A percentile compares a stretch with the other conserved stretches of the same genome.
Evolutionary conservation across 2,329 filamentous ascomycete species (phyloP).

Genomic region (Fulvia fulva): DNA sequence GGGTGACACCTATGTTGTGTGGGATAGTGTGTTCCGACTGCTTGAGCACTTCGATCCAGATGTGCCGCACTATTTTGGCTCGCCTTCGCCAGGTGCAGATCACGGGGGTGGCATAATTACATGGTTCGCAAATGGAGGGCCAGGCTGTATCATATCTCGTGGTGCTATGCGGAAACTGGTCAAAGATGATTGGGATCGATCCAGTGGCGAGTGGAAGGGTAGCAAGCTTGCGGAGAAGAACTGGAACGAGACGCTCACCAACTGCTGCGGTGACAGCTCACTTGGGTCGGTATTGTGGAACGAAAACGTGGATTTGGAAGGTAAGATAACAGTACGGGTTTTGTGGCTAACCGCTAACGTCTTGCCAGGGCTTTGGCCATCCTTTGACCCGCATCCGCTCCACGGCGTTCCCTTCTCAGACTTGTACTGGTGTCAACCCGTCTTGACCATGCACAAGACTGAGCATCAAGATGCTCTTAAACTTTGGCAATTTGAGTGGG

Average conservation of each 20-base stretch:
- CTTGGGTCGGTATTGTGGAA: slow-evolving; percentile 46
- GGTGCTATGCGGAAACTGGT: slow-evolving; percentile 45
- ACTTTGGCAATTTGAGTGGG: slow-evolving; percentile 48
- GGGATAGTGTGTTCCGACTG: slow-evolving; percentile 32
- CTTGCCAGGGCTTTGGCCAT: slow-evolving; percentile 39
- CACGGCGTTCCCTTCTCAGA: slow-evolving; percentile 48
- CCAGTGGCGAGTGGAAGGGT: slow-evolving; percentile 39
- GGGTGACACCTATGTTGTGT: slow-evolving; percentile 48
- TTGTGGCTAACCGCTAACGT: background rate
- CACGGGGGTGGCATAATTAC: slow-evolving; percentile 12
- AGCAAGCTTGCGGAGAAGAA: slow-evolving; percentile 28
- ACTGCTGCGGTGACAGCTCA: slow-evolving; percentile 51
- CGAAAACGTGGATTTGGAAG: slow-evolving; percentile 41
- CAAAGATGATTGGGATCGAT: slow-evolving; percentile 19
- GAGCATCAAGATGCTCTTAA: slow-evolving; percentile 46
- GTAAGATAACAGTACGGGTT: slow-evolving; percentile 15
- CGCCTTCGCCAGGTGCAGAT: slow-evolving; percentile 33
- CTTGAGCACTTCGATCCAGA: slow-evolving; percentile 14
- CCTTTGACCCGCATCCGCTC: slow-evolving; percentile 49
- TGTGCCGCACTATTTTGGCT: slow-evolving; percentile 16
- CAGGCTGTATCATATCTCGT: slow-evolving; percentile 46
- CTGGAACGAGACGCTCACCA: slow-evolving; percentile 41
- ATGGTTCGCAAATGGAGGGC: slow-evolving; percentile 50
- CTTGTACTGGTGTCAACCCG: slow-evolving; percentile 50
- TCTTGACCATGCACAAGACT: slow-evolving; percentile 49